Base-by-base conservation (phyloP, 2,329 filamentous ascomycete genomes). In the Epichloe sylvatica region DNA sequence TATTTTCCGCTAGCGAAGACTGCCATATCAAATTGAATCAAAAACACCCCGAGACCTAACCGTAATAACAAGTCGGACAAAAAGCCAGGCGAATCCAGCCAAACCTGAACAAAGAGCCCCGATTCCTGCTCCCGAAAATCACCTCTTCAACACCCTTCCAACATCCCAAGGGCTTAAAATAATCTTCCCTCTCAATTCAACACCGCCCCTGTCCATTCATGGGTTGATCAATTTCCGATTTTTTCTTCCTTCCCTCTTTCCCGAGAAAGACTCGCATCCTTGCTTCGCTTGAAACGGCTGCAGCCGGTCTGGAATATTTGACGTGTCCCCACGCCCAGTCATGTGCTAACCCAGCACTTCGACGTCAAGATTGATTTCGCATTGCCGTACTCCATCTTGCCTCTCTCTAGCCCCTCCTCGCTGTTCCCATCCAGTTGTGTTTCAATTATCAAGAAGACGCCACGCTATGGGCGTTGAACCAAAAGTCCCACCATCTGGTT, bases 11-110 rank as follows among this genome's bases (percentile, higher is more conserved):
- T 25, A 15, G 13, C 50, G n/a, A 48, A 23, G 13, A 46, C 44
- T 38, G 25, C n/a, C 38, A 49, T 39, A 37, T 13, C 15, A 38
- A 25, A 21, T 30, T 37, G 39, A 40, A 40, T 38, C 49, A 49
- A 41, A 53, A 53, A 51, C 46, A 52, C 46, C 48, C 42, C 39
- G 5, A 44, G 30, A 35, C 46, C 42, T 37, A 46, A 15, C 40
- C 33, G 15, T 12, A 37, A 43, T 12, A 37, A 43, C 23, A 50
- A 44, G 41, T 36, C 39, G 23, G 41, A 13, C 33, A 36, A 30
- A 36, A 36, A 45, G 46, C 21, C 36, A 48, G 30, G 15, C 38
- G 12, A 23, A 45, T 39, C 45, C 25, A n/a, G 41, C 49, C 33
- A 21, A 41, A 42, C 41, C 21, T 21, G 30, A 19, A 21, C 25